A percentile compares a stretch with the other conserved stretches of the same genome.
These are phyloP conservation scores for Cercophora newfieldiana DNA, from an alignment of 495 filamentous ascomycete species.

Conservation along the genomic window DNA sequence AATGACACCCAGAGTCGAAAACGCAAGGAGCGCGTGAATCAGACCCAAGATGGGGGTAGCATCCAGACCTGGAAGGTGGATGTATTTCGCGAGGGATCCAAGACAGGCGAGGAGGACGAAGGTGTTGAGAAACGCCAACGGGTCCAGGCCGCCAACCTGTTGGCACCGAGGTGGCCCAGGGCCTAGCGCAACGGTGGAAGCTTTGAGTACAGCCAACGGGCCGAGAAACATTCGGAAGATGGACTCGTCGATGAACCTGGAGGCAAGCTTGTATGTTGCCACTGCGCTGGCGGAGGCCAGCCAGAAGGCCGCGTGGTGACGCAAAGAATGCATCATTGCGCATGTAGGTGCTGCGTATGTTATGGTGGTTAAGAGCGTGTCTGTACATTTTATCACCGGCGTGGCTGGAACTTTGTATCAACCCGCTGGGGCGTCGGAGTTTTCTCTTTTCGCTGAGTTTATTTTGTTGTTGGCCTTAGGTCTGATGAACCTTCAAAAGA, in stretches of 20 bases:
- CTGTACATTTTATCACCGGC: no score
- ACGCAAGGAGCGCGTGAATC: no score
- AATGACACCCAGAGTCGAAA: not conserved
- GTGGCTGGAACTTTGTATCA: no score
- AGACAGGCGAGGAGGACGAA: not conserved
- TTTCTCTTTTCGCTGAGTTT: no score
- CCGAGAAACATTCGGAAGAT: not conserved
- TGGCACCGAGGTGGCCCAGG: no score
- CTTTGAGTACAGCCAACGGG: not conserved
- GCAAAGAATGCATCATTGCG: not conserved
- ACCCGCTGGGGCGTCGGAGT: no score
- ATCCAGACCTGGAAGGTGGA: not conserved
- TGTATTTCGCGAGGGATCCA: not conserved
- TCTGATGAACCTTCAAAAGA: no score
- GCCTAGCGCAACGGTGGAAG: not conserved
- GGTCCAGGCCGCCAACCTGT: not conserved
- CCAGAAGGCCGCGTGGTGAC: not conserved
- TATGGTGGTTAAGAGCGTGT: no score
- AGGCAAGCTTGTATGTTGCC: not conserved
- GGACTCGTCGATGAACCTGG: not conserved
- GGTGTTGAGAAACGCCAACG: not conserved
- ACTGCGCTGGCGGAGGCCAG: not conserved
- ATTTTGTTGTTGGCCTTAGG: no score
- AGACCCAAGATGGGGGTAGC: no score
- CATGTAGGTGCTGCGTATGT: not conserved